These are phyloP conservation scores for Podila minutissima DNA, from an alignment of 192 early-diverging fungal species.

Conservation along the genomic window DNA sequence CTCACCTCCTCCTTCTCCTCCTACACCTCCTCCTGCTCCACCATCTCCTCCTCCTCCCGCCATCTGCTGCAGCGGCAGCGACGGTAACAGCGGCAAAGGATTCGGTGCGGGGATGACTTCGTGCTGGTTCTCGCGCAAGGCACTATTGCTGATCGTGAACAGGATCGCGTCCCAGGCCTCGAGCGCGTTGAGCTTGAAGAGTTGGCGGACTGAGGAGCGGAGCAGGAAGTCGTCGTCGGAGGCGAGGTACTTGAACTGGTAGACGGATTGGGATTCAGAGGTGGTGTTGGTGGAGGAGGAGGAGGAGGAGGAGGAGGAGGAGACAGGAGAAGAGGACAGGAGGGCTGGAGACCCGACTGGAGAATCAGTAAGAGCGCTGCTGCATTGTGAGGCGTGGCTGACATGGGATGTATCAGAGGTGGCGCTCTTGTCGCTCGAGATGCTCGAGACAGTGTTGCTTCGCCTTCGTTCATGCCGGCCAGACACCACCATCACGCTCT, in stretches of 20 bases:
- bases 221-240: slow-evolving; percentile 81
- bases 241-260: slow-evolving; percentile 62
- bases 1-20: neutral
- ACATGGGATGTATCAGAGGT: neutral
- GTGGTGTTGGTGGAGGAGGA: neutral
- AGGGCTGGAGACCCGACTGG: neutral
- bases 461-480: neutral
- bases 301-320: neutral
- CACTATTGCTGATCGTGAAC: slow-evolving; percentile 63
- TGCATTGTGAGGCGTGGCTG: slow-evolving; percentile 4
- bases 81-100: neutral
- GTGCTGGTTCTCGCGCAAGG: slow-evolving; percentile 18
- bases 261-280: slow-evolving; percentile 12
- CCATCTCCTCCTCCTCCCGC: neutral
- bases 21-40: no score
- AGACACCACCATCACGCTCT: slow-evolving; percentile 4
- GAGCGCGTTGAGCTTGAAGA: slow-evolving; percentile 72
- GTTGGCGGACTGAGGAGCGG: slow-evolving; percentile 64
- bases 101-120: neutral
- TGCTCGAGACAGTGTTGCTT: slow-evolving; percentile 19
- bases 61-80: neutral
- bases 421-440: neutral
- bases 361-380: neutral
- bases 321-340: neutral
- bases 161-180: slow-evolving; percentile 71